Conservation (phyloP, 2,329 filamentous ascomycete species). For the Aspergillus sp. region DNA sequence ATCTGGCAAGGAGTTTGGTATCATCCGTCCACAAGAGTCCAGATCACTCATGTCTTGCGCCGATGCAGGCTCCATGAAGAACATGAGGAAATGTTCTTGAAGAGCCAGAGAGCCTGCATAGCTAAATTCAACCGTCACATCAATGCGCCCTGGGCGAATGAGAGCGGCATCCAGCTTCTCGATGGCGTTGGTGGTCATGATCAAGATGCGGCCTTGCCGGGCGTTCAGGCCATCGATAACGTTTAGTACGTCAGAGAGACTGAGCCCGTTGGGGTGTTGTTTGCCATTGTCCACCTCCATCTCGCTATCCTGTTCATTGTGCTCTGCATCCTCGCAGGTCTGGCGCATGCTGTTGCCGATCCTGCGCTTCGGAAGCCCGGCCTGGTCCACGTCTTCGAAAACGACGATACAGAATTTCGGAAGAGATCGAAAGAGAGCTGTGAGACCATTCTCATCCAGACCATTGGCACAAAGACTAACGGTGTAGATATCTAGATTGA, state of each 20-base stretch:
- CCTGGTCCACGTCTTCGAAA: conserved; percentile 67
- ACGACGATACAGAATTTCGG: conserved; percentile 28
- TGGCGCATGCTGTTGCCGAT: conserved; percentile 6
- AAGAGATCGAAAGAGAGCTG: conserved; percentile 55
- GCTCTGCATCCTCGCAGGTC: conserved; percentile 2
- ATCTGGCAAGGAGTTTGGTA: neutral
- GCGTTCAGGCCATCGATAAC: conserved; percentile 78
- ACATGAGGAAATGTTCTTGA: conserved; percentile 3
- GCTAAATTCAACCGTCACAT: conserved; percentile 63
- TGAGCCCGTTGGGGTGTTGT: conserved; percentile 55
- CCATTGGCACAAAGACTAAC: conserved; percentile 57
- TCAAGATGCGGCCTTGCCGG: conserved; percentile 74
- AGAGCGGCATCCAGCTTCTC: conserved; percentile 71
- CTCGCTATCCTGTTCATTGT: neutral
- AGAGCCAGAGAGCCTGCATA: neutral
- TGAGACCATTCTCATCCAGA: conserved; percentile 59
- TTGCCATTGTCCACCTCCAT: conserved; percentile 8
- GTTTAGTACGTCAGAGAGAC: conserved; percentile 74
- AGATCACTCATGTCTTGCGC: neutral
- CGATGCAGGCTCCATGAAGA: conserved; percentile 5
- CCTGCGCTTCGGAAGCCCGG: conserved; percentile 40
- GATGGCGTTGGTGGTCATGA: conserved; percentile 79
- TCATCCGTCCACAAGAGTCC: neutral
- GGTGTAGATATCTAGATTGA: conserved; percentile 65
- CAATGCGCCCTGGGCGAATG: conserved; percentile 70